phyloP scores from a whole-genome alignment of 208 protist species.

The Crithidia fasciculata region DNA sequence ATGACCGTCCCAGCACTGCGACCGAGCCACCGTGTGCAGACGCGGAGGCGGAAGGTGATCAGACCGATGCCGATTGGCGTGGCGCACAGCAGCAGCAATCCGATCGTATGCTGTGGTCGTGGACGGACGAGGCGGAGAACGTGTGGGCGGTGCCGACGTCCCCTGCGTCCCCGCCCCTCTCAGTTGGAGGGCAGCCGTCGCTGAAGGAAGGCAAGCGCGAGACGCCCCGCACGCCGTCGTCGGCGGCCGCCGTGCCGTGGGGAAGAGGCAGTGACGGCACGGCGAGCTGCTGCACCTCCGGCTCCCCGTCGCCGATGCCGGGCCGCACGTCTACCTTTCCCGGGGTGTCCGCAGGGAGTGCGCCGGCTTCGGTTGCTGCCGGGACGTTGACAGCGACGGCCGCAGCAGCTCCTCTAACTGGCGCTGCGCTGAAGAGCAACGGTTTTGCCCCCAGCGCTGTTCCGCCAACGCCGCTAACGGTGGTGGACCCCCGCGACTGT shows the following conservation, averaged over 20 bases:
- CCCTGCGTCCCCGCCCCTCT: slow-evolving; percentile 15
- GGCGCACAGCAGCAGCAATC: not conserved
- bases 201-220: slow-evolving; percentile 31
- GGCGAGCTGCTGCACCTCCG: slow-evolving; percentile 15
- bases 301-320: slow-evolving; percentile 23
- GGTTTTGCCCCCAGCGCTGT: not conserved
- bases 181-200: slow-evolving; percentile 29
- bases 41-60: too few relatives aligned
- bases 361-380: not conserved
- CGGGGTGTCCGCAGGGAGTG: not conserved
- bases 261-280: slow-evolving; percentile 2
- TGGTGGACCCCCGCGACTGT: slow-evolving; percentile 40
- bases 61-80: not conserved
- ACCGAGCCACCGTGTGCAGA: too few relatives aligned
- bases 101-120: slow-evolving; percentile 22
- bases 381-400: not conserved
- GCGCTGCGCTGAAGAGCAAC: not conserved
- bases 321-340: slow-evolving; percentile 21
- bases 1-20: too few relatives aligned
- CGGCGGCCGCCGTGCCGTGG: not conserved
- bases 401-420: not conserved
- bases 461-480: not conserved
- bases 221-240: slow-evolving; percentile 28
- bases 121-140: slow-evolving; percentile 29
- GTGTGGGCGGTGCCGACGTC: slow-evolving; percentile 16